Evolutionary conservation across 495 filamentous ascomycete species (phyloP), one percentile per base, ranked within the genome.

Genomic region (Lophiotrema nucula): DNA sequence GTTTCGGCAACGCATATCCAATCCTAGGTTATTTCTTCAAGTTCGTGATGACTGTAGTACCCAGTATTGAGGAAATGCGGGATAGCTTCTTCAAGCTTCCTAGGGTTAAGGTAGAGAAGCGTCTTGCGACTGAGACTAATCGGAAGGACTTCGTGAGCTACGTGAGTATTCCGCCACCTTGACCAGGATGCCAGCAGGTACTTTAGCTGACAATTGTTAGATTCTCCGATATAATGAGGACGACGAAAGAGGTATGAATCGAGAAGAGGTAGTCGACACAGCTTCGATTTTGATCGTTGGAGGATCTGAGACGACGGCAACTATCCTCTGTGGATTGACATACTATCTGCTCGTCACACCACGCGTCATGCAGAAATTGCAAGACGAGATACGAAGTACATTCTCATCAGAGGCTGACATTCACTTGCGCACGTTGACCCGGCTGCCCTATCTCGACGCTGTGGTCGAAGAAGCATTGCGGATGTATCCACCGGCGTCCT

Each of bases 291-390:
- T 79, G 33, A 70, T 79, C n/a, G 63, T 74, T 15, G 79, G 80
- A 1, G 82, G 81, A 0, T 82, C 79, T 55, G 82, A 85, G 58
- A 84, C 81, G 0, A 80, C 77, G 1, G 77, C 81, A 0, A 77
- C 75, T 2, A 60, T 73, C 0, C 61, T 82, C 8, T 66, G 67
- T 0, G 82, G 79, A 0, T 70, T 70, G 10, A 70, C 79, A 18
- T 83, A 73, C 44, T 76, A 77, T 43, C 75, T 86, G 0, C 69
- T 79, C 11, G 69, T 68, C 0, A 60, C 77, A 26, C 71, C 72
- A 1, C 60, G 69, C 0, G 66, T 65, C 16, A 62, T 79, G 58
- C 24, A 43, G 5, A 67, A 46, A 16, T 67, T 81, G 0, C 31
- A 49, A 1, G 3, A 53, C 0, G 81, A 84, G 47, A 70, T 86